phyloP scores from a whole-genome alignment of 208 protist species.

The Leishmania amazonensis region DNA sequence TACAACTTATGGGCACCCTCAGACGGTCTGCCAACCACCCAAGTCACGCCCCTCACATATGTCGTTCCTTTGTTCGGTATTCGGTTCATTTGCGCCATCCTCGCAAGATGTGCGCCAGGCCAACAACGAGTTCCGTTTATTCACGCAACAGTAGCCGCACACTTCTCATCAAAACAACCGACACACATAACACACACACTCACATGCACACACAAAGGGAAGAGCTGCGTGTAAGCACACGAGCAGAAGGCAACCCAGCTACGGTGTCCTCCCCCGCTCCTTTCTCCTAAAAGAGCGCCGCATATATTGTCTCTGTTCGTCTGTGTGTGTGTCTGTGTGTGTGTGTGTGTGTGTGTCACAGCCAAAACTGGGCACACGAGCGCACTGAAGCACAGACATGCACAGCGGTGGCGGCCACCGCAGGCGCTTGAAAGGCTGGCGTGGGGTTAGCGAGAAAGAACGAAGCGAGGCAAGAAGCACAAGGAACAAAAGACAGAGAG shows the following conservation, averaged over 20 bases:
- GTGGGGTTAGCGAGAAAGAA: background rate
- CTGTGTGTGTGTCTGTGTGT: no score
- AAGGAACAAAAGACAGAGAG: background rate
- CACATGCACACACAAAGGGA: background rate
- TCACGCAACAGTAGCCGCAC: background rate
- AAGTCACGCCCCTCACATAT: background rate
- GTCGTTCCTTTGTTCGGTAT: no score
- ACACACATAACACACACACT: background rate
- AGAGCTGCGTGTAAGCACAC: background rate
- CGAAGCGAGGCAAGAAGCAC: background rate
- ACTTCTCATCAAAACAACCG: background rate
- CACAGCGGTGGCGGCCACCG: background rate
- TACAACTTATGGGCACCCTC: background rate
- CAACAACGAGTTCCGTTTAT: background rate
- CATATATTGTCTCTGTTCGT: background rate
- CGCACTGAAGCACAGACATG: constrained; percentile 1
- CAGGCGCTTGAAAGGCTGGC: background rate
- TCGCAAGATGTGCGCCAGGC: background rate
- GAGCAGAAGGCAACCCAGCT: background rate
- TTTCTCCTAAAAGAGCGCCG: background rate
- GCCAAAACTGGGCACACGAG: background rate
- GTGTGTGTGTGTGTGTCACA: background rate
- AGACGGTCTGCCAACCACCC: background rate
- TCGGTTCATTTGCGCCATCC: background rate
- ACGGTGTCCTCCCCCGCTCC: background rate